A percentile compares a stretch with the other conserved stretches of the same genome.
phyloP scores from a whole-genome alignment of 306 rosid genomes.

The Mimosa bimucronata region DNA sequence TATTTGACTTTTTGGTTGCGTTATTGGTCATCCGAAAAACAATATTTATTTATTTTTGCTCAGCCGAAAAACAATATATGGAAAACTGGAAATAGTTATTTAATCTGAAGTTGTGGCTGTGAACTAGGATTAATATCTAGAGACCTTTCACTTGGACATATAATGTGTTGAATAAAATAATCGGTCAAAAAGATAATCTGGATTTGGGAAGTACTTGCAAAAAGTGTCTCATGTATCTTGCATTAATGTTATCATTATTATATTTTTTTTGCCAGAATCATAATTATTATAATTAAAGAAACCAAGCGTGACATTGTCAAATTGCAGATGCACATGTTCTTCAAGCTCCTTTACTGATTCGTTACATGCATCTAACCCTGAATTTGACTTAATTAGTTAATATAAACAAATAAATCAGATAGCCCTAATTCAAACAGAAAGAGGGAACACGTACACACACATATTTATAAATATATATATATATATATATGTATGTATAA shows the following conservation, averaged over 20 bases:
- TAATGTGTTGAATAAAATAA: constrained; percentile 26
- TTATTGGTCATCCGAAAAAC: not conserved
- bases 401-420: constrained; percentile 35
- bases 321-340: constrained; percentile 42
- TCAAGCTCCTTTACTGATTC: constrained; percentile 32
- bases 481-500: too few relatives aligned
- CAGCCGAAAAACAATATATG: not conserved
- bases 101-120: not conserved
- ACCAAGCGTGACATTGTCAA: constrained; percentile 12
- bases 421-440: constrained; percentile 14
- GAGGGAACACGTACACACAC: not conserved
- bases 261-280: too few relatives aligned
- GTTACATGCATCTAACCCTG: constrained; percentile 58
- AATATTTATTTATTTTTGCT: not conserved
- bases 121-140: not conserved
- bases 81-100: not conserved
- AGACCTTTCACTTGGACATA: constrained; percentile 50
- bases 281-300: constrained; percentile 33
- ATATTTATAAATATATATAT: not conserved
- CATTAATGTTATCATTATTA: not conserved
- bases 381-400: constrained; percentile 36
- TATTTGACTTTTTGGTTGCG: too few relatives aligned
- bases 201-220: constrained; percentile 1
- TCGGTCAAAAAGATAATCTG: constrained; percentile 15
- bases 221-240: constrained; percentile 23